phyloP scores from a whole-genome alignment of 352 stramenopile species.

The Phytophthora multivora region DNA sequence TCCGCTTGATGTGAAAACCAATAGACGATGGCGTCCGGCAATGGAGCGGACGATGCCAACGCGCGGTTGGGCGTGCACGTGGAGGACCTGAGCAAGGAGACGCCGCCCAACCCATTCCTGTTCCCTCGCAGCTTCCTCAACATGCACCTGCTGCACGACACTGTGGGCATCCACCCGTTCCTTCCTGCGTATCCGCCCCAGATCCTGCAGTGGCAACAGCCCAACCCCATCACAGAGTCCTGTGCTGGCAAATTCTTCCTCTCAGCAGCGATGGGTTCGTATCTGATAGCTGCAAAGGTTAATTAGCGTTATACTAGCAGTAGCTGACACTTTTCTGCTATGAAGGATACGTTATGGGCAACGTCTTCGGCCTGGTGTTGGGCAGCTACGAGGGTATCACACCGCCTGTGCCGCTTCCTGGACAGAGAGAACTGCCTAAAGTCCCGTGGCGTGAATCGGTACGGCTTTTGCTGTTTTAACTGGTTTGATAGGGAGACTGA shows the following conservation, averaged over 20 bases:
- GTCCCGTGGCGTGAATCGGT: constrained; percentile 80
- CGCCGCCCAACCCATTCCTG: constrained; percentile 78
- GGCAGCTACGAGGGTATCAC: constrained; percentile 89
- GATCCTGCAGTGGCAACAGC: constrained; percentile 66
- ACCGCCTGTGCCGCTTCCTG: constrained; percentile 74
- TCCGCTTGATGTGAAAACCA: neutral
- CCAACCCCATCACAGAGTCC: constrained; percentile 78
- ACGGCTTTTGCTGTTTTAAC: constrained; percentile 5
- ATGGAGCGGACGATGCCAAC: constrained; percentile 51
- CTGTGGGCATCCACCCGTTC: constrained; percentile 70
- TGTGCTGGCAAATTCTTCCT: constrained; percentile 85
- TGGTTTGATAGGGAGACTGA: neutral
- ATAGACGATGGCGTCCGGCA: constrained; percentile 1
- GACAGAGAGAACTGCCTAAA: constrained; percentile 82
- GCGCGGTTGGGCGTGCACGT: constrained; percentile 56
- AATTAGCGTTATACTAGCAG: neutral
- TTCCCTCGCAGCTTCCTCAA: constrained; percentile 73
- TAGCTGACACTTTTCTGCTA: constrained; percentile 2
- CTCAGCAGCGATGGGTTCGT: constrained; percentile 76
- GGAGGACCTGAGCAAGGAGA: constrained; percentile 59
- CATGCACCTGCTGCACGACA: constrained; percentile 49
- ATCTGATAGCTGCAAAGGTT: neutral
- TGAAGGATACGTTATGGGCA: constrained; percentile 83
- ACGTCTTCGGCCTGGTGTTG: constrained; percentile 77
- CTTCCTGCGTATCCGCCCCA: constrained; percentile 72